Evolutionary conservation across 2,329 filamentous ascomycete genomes (phyloP).

Genomic region (Apiospora marii): DNA sequence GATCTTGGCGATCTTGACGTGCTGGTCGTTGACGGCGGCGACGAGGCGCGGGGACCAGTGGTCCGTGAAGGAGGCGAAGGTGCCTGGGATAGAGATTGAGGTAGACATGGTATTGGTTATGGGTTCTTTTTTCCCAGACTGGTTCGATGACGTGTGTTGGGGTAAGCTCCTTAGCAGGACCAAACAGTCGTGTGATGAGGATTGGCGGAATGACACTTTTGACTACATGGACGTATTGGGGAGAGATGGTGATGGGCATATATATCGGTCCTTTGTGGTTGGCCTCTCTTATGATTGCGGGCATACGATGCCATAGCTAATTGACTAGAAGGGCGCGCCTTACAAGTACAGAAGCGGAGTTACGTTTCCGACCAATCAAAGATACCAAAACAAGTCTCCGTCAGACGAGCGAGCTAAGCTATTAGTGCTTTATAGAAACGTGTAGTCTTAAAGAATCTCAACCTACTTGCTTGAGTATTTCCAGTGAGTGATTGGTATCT

Average conservation of each 20-base stretch:
- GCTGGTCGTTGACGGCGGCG: constrained; percentile 24
- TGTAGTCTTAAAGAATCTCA: background rate
- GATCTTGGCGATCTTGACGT: constrained; percentile 23
- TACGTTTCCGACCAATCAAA: background rate
- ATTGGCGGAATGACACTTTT: too few relatives aligned
- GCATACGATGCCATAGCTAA: background rate
- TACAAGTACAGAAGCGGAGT: background rate
- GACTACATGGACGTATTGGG: too few relatives aligned
- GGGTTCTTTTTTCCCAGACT: background rate
- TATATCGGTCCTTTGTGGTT: background rate
- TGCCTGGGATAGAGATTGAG: background rate
- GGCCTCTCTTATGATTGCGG: too few relatives aligned
- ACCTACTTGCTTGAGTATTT: too few relatives aligned
- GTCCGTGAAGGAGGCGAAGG: constrained; percentile 10
- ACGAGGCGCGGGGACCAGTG: constrained; percentile 17
- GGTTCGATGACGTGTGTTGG: background rate
- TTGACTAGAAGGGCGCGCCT: constrained; percentile 3
- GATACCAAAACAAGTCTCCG: background rate
- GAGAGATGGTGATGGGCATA: background rate
- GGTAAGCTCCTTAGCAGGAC: background rate
- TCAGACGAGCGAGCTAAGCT: background rate
- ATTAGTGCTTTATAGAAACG: too few relatives aligned
- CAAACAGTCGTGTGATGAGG: background rate
- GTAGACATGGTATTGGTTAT: too few relatives aligned
- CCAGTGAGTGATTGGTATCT: too few relatives aligned